Evolutionary conservation across 2,329 filamentous ascomycete genomes (phyloP), one percentile per base, ranked within the genome.

Genomic region (Fonsecaea monophora): DNA sequence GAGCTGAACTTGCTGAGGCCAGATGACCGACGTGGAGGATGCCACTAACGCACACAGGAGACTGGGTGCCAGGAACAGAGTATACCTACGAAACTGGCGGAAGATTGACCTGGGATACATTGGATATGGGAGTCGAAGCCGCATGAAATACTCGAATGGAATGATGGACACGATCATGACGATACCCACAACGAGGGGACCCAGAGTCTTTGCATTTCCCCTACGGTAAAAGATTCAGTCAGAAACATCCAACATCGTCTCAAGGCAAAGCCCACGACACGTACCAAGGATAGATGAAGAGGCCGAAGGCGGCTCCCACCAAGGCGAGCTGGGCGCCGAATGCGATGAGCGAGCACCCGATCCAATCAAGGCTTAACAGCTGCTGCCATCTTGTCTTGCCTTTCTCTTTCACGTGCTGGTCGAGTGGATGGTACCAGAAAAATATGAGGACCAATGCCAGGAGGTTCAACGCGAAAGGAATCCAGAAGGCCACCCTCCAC

Each of bases 111-210:
- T 54, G 12, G 53, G 53, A 32, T 21, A 54, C 53, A 54, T 12
- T 12, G 53, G 53, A 32, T 54, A 54, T 30, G 12, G 53, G 12
- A 54, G 53, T 30, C 53, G 53, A 9, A 30, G 15, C 10, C 53
- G 53, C 53, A 54, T 54, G 53, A 54, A 54, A 54, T 54, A 54
- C 32, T 30, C 53, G 10, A 13, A 54, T 30, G 53, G 53, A 6
- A n/a, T 32, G 13, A 54, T 32, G 53, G 13, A 21, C 10, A 54
- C n/a, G 5, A 54, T 21, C 5, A 25, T 13, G 12, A 54, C 15
- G n/a, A 30, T 13, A 13, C 53, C 53, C 3, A 32, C 15, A 13
- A 54, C 53, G 12, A 54, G 21, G 10, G 21, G 32, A 13, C 53
- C 53, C 13, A 54, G 53, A 21, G 21, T 32, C 32, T 32, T 54